Percentiles rank a stretch among this genome's conserved stretches.
phyloP scores from a whole-genome alignment of 2,329 filamentous ascomycete genomes.

The Thermothelomyces thermophilus region DNA sequence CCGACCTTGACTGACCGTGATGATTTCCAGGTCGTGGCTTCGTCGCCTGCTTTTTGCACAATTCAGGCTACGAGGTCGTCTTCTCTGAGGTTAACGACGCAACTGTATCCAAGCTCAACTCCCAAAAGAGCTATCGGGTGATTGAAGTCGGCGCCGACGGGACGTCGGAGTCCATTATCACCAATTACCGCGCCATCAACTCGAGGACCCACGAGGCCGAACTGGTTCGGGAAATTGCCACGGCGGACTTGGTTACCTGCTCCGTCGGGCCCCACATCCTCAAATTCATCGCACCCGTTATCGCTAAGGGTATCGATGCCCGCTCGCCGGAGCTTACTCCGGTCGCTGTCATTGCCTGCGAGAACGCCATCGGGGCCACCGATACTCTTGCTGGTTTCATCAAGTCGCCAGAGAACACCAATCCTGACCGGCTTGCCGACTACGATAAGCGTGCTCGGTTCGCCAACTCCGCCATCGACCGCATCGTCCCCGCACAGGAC shows the following conservation, averaged over 20 bases:
- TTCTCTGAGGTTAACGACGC: conserved; percentile 89
- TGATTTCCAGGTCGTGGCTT: conserved; percentile 58
- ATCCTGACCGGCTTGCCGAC: conserved; percentile 57
- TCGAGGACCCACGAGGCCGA: conserved; percentile 77
- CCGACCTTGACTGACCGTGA: background rate
- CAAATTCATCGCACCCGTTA: conserved; percentile 91
- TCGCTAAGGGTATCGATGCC: conserved; percentile 85
- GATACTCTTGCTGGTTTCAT: conserved; percentile 79
- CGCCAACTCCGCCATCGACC: conserved; percentile 97
- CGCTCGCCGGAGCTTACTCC: conserved; percentile 60
- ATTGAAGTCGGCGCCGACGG: conserved; percentile 86
- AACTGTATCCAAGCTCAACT: conserved; percentile 74
- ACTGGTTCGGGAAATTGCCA: conserved; percentile 76
- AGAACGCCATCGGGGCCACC: conserved; percentile 94
- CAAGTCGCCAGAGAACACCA: conserved; percentile 66
- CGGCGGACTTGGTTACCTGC: conserved; percentile 88
- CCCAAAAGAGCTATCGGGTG: conserved; percentile 73
- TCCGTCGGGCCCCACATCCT: conserved; percentile 95
- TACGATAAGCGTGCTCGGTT: conserved; percentile 74
- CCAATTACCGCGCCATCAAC: conserved; percentile 96
- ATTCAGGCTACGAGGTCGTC: conserved; percentile 91
- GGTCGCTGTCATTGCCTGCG: conserved; percentile 89
- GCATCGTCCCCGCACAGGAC: conserved; percentile 90
- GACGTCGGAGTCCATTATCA: conserved; percentile 73
- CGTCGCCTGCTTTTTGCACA: conserved; percentile 85